Conservation (phyloP, 106 monocot species). For the Iris macrosiphon region DNA sequence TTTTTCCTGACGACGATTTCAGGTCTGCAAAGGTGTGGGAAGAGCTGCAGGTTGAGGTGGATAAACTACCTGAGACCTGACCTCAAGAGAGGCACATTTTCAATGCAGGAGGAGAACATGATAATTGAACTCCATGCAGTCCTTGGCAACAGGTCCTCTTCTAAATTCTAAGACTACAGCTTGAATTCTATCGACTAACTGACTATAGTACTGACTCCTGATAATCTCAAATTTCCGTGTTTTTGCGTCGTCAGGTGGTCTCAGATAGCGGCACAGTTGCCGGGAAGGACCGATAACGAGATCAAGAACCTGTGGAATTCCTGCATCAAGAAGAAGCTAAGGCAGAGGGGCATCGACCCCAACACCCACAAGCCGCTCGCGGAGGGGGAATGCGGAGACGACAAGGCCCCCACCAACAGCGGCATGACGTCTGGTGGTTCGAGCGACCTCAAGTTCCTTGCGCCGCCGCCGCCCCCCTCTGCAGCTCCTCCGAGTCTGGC, state of each 20-base stretch:
- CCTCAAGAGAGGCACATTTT: conserved; percentile 59
- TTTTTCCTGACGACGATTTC: too few relatives aligned
- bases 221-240: too few relatives aligned
- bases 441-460: not conserved
- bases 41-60: conserved; percentile 82
- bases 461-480: too few relatives aligned
- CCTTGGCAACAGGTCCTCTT: conserved; percentile 28
- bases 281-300: conserved; percentile 48
- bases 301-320: conserved; percentile 51
- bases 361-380: conserved; percentile 35
- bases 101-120: conserved; percentile 29
- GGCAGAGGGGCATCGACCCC: conserved; percentile 45
- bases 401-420: not conserved
- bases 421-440: not conserved
- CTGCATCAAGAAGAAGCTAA: conserved; percentile 47
- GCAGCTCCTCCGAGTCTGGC: too few relatives aligned
- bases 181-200: too few relatives aligned
- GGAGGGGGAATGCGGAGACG: conserved; percentile 7
- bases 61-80: conserved; percentile 70
- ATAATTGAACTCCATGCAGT: conserved; percentile 36
- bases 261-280: conserved; percentile 39
- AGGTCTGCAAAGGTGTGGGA: conserved; percentile 69
- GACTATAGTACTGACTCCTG: too few relatives aligned
- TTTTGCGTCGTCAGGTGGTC: conserved; percentile 23
- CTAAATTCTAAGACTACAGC: too few relatives aligned